Evolutionary conservation across 441 rosid genomes (phyloP).

Genomic region (Pelargonium myrrhifolium): DNA sequence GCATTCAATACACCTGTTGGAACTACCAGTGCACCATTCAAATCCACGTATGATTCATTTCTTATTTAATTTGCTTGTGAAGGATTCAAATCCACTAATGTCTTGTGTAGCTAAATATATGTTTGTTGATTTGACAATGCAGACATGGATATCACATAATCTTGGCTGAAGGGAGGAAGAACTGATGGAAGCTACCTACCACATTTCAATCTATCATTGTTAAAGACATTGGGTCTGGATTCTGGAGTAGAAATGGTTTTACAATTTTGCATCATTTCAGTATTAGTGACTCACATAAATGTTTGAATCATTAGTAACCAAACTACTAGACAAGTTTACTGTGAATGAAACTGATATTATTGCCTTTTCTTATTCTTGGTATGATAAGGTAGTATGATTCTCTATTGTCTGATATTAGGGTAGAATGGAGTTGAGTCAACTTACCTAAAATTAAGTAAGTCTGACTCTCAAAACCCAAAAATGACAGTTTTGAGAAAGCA

Average conservation of each 20-base stretch:
- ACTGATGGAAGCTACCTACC: constrained; percentile 31
- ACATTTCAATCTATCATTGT: not conserved
- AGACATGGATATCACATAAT: constrained; percentile 92
- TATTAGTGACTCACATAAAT: not conserved
- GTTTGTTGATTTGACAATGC: constrained; percentile 16
- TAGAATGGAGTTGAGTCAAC: too few relatives aligned
- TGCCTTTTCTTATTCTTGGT: not conserved
- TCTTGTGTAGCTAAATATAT: not conserved
- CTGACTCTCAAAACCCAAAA: too few relatives aligned
- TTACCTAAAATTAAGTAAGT: too few relatives aligned
- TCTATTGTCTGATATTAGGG: too few relatives aligned
- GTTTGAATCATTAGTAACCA: not conserved
- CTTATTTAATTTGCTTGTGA: not conserved
- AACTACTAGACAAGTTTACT: not conserved
- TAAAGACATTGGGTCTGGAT: not conserved
- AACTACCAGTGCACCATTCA: constrained; percentile 89
- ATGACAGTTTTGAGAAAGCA: too few relatives aligned
- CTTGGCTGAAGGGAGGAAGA: constrained; percentile 80
- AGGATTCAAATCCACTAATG: not conserved
- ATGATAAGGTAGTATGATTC: too few relatives aligned
- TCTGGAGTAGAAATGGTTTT: too few relatives aligned
- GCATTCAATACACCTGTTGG: constrained; percentile 75
- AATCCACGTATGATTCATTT: constrained; percentile 60
- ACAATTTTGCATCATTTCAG: not conserved
- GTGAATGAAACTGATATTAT: not conserved